phyloP scores from a whole-genome alignment of 257 asterid genomes.

The Schizonepeta tenuifolia region DNA sequence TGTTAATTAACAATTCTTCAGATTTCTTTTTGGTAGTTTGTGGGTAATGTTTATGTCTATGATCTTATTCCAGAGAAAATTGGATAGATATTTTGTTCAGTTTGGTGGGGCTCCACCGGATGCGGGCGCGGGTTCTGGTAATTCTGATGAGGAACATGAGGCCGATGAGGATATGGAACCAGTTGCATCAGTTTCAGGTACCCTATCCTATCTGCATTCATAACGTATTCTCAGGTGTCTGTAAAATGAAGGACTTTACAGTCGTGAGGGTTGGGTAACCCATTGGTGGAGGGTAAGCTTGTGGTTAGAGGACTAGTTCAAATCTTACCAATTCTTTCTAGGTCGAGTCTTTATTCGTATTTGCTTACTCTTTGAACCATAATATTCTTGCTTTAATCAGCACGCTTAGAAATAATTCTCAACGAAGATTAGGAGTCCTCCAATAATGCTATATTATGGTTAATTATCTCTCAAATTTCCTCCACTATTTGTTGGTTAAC shows the following conservation, averaged over 20 bases:
- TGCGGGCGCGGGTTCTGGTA: slow-evolving; percentile 44
- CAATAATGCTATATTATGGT: not conserved
- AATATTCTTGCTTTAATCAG: not conserved
- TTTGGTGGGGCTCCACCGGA: slow-evolving; percentile 73
- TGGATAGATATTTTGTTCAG: slow-evolving; percentile 68
- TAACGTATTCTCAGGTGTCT: not conserved
- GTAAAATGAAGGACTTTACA: not conserved
- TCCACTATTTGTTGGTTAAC: not conserved
- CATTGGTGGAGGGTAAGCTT: not conserved
- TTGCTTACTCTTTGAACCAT: not conserved
- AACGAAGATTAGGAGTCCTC: not conserved
- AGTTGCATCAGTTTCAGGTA: slow-evolving; percentile 75
- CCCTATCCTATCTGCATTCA: slow-evolving; percentile 2
- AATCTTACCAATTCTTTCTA: not conserved
- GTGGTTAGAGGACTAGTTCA: not conserved
- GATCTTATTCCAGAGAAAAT: slow-evolving; percentile 61
- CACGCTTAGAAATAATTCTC: not conserved
- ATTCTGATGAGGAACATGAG: slow-evolving; percentile 47
- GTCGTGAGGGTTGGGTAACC: not conserved
- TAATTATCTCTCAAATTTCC: not conserved
- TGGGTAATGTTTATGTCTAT: slow-evolving; percentile 21
- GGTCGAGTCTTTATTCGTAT: not conserved
- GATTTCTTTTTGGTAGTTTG: not conserved
- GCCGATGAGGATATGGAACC: slow-evolving; percentile 52
- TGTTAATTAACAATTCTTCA: not conserved